Evolutionary conservation across 805 yeast genomes (phyloP), one percentile per base, ranked within the genome.

Genomic region (Metschnikowia similis): DNA sequence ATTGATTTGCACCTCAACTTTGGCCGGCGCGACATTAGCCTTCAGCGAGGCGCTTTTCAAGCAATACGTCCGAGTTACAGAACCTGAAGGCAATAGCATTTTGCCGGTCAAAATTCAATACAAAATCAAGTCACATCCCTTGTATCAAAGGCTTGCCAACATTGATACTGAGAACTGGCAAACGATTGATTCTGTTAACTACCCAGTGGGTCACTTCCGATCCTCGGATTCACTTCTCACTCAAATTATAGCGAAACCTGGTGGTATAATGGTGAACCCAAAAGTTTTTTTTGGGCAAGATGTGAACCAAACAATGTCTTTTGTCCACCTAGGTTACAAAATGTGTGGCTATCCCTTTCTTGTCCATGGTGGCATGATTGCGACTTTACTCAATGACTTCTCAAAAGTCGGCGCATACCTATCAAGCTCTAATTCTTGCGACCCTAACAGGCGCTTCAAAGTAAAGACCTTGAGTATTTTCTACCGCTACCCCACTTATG

Each of bases 281-380:
- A 70, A 82, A 27, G 75, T 87, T 11, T 87, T 85, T 58, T 80
- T 79, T 55, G 80, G 85, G 51, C 70, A 76, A 1, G 65, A 70
- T 11, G 77, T 80, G 0, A 74, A 76, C 47, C 86, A 87, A 56
- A 77, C 85, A 0, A 75, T 87, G 1, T 78, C 89, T 0, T 75
- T 89, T 6, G 73, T 88, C 27, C 95, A 89, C 62, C 75, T 86
- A 47, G 97, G 97, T 0, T 81, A 84, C 61, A 79, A 78, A 53
- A 66, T 90, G 17, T 83, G 92, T 39, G 97, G 97, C 0, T 90
- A 85, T 63, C 97, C 97, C 2, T 84, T 88, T 58, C 68, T 91
- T 16, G 78, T 89, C 2, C 97, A 90, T 63, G 97, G 97, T 3
- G 97, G 97, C 0, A 80, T 91, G 29, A 64, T 90, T 30, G 95